Conservation (phyloP, 345 rosid genomes). For the Diplotaxis tenuifolia region DNA sequence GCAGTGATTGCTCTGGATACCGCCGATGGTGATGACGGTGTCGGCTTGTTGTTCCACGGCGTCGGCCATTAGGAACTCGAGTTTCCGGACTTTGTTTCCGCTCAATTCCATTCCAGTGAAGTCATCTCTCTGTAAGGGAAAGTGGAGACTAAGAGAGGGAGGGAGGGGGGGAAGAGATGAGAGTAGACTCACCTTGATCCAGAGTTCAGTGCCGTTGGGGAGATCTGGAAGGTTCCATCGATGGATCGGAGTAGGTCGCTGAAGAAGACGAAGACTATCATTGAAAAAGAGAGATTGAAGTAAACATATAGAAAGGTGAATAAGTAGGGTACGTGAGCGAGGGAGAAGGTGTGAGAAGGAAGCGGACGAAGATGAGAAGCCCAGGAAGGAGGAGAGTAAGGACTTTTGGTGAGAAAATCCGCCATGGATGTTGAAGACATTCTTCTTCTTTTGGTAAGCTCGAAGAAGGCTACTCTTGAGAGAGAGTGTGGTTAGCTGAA, state of each 20-base stretch:
- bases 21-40: conserved; percentile 79
- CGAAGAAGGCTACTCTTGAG: conserved; percentile 7
- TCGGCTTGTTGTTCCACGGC: conserved; percentile 85
- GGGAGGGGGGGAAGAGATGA: not conserved
- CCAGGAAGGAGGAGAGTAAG: conserved; percentile 70
- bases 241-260: conserved; percentile 88
- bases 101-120: conserved; percentile 90
- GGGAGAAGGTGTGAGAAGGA: conserved; percentile 63
- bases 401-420: conserved; percentile 51
- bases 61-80: conserved; percentile 86
- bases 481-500: too few relatives aligned
- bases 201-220: conserved; percentile 69
- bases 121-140: conserved; percentile 74
- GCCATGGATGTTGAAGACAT: conserved; percentile 40
- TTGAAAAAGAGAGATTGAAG: not conserved
- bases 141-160: not conserved
- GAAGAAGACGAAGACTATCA: conserved; percentile 20
- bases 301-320: not conserved
- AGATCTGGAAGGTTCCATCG: conserved; percentile 81
- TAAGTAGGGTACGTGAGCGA: conserved; percentile 51
- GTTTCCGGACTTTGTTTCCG: conserved; percentile 84
- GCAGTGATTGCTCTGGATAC: conserved; percentile 93
- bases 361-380: conserved; percentile 63
- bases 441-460: not conserved
- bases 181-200: conserved; percentile 62